Evolutionary conservation across 192 early-diverging fungal species (phyloP).

Genomic region (Anaeromyces robustus): DNA sequence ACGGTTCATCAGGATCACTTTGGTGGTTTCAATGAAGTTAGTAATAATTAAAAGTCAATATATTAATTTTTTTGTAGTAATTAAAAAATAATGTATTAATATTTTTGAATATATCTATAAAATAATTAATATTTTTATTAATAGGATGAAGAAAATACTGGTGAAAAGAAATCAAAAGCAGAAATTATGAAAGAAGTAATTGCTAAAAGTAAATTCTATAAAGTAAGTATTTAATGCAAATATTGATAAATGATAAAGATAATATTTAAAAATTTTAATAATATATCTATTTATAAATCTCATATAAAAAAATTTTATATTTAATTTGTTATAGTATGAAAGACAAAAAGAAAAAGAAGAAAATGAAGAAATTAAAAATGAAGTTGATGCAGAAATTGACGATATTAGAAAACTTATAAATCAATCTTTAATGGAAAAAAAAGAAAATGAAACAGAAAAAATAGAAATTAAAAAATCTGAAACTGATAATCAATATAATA

Average conservation of each 20-base stretch:
- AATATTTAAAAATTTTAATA: constrained; percentile 6
- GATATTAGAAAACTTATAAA: constrained; percentile 57
- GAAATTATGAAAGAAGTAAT: constrained; percentile 98
- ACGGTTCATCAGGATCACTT: constrained; percentile 67
- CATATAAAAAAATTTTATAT: not conserved
- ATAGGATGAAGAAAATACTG: constrained; percentile 19
- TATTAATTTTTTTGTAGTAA: too few relatives aligned
- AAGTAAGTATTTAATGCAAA: constrained; percentile 15
- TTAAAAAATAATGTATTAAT: constrained; percentile 8
- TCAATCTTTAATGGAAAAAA: constrained; percentile 13
- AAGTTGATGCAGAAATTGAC: constrained; percentile 81
- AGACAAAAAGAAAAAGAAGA: constrained; percentile 78
- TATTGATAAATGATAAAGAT: not conserved
- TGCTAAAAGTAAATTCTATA: constrained; percentile 90
- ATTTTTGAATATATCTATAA: not conserved
- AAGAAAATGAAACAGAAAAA: constrained; percentile 9
- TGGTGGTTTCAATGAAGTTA: constrained; percentile 66
- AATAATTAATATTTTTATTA: too few relatives aligned
- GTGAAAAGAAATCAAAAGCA: constrained; percentile 58
- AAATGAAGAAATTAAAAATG: constrained; percentile 58
- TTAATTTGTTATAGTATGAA: constrained; percentile 24
- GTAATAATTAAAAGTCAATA: not conserved
- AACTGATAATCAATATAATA: constrained; percentile 58
- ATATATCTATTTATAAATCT: too few relatives aligned
- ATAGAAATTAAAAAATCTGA: constrained; percentile 13